These are phyloP conservation scores for Eucalyptus albens DNA, from an alignment of 345 rosid species.

Conservation along the genomic window DNA sequence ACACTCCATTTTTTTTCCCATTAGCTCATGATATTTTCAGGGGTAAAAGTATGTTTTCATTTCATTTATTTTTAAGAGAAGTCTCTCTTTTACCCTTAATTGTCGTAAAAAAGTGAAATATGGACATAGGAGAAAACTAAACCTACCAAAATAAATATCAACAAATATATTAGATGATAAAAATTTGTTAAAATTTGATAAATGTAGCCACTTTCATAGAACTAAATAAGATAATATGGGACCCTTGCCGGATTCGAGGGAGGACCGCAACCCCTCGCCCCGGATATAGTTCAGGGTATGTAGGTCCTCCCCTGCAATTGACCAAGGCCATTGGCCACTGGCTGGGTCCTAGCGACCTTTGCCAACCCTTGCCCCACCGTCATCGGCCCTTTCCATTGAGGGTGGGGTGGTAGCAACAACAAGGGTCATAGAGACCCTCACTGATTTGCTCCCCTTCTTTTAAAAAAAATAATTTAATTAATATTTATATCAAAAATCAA, in stretches of 20 bases:
- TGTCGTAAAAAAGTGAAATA: neutral
- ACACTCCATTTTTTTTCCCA: neutral
- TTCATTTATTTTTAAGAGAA: neutral
- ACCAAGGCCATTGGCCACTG: rapidly evolving
- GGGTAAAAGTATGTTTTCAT: neutral
- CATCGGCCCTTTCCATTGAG: too few relatives aligned
- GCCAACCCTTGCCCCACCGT: rapidly evolving
- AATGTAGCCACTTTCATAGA: neutral
- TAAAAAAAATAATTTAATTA: too few relatives aligned
- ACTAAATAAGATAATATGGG: neutral
- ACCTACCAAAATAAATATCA: neutral
- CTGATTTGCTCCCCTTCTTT: too few relatives aligned
- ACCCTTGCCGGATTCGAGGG: too few relatives aligned
- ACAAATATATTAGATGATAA: neutral
- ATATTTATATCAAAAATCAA: too few relatives aligned
- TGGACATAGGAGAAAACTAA: neutral
- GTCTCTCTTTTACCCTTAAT: neutral
- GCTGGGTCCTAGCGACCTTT: too few relatives aligned
- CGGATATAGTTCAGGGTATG: rapidly evolving
- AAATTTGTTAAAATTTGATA: neutral
- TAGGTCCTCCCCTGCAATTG: too few relatives aligned
- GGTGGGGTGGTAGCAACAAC: rapidly evolving
- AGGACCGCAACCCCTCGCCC: rapidly evolving
- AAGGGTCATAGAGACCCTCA: rapidly evolving
- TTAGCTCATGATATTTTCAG: neutral